These are phyloP conservation scores for Effrenium voratum DNA, from an alignment of 73 alveolate species.

Conservation along the genomic window DNA sequence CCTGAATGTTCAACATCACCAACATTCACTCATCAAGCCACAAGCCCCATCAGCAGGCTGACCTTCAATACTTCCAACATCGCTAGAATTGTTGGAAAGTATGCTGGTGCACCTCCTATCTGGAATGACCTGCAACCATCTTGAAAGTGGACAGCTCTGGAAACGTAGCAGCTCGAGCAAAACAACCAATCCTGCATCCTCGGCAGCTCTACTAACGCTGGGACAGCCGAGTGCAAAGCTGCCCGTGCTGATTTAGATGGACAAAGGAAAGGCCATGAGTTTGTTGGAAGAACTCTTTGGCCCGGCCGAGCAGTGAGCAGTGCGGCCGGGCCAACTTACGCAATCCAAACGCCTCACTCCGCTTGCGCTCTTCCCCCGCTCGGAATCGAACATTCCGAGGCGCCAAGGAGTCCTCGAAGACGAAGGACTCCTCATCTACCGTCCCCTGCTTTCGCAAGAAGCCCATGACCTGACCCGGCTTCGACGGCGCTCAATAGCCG, in stretches of 20 bases:
- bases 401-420: not conserved
- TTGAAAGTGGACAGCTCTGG: too few species aligned
- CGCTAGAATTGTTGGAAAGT: too few species aligned
- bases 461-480: not conserved
- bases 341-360: not conserved
- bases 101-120: too few species aligned
- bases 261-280: not conserved
- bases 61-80: too few species aligned
- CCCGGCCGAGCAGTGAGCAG: too few species aligned
- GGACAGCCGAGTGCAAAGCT: not conserved
- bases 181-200: too few species aligned
- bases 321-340: not conserved
- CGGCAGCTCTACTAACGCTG: not conserved
- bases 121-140: too few species aligned
- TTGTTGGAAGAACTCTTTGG: not conserved
- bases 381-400: not conserved
- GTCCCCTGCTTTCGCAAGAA: not conserved
- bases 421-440: not conserved
- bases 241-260: not conserved
- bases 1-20: too few species aligned
- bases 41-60: too few species aligned
- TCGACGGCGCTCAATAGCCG: too few species aligned
- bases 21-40: too few species aligned
- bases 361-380: not conserved
- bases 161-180: too few species aligned